phyloP scores from a whole-genome alignment of 2,329 filamentous ascomycete species.

The Hypoxylon sp. region DNA sequence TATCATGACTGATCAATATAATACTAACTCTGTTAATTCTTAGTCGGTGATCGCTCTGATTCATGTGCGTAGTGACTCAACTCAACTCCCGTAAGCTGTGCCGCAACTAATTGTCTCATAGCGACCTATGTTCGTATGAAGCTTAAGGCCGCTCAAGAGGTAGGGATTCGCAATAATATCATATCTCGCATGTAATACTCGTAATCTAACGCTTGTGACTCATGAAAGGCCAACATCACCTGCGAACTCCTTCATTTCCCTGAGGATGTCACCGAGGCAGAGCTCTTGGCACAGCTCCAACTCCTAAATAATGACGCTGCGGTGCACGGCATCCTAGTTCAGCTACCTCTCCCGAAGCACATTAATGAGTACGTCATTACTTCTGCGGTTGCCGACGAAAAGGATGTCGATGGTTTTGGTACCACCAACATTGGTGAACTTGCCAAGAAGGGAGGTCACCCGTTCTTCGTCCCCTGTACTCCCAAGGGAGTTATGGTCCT shows the following conservation, averaged over 20 bases:
- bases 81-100: constrained; percentile 39
- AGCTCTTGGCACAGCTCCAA: constrained; percentile 86
- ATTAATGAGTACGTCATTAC: constrained; percentile 93
- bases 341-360: constrained; percentile 89
- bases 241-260: constrained; percentile 90
- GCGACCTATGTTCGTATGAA: constrained; percentile 99
- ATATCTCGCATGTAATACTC: constrained; percentile 5
- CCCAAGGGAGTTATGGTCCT: constrained; percentile 98
- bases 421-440: constrained; percentile 95
- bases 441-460: constrained; percentile 92
- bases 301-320: constrained; percentile 87
- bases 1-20: constrained; percentile 21
- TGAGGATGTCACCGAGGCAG: constrained; percentile 83
- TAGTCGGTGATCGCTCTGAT: constrained; percentile 93
- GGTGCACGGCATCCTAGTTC: constrained; percentile 93
- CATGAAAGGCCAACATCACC: constrained; percentile 83
- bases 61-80: constrained; percentile 74
- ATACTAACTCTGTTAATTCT: constrained; percentile 35
- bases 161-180: constrained; percentile 58
- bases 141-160: constrained; percentile 94
- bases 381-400: constrained; percentile 90
- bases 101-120: constrained; percentile 60
- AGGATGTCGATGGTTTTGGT: constrained; percentile 98
- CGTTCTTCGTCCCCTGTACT: constrained; percentile 93
- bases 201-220: constrained; percentile 44